A percentile compares a stretch with the other conserved stretches of the same genome.
These are phyloP conservation scores for Saccharum hybrid DNA, from an alignment of 202 grass and related monocot genomes.

Conservation along the genomic window DNA sequence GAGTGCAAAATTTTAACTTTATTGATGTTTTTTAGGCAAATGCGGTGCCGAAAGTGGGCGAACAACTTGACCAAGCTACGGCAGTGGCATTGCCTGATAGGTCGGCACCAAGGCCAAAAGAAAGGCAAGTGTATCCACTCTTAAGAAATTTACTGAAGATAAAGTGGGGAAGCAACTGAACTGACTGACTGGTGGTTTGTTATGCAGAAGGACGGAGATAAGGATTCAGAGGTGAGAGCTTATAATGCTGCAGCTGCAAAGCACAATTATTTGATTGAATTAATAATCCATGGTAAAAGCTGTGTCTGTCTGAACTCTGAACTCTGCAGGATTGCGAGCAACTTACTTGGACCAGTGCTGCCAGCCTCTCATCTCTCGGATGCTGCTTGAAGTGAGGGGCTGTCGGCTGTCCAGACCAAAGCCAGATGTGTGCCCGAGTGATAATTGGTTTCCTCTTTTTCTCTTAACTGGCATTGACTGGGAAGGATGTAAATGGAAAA, in stretches of 20 bases:
- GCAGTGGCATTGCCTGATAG: conserved; percentile 4
- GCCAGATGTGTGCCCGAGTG: conserved; percentile 10
- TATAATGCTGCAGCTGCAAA: conserved; percentile 40
- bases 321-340: conserved; percentile 41
- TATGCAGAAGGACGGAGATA: conserved; percentile 59
- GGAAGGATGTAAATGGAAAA: conserved; percentile 3
- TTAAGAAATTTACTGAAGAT: conserved; percentile 61
- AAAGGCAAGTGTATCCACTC: conserved; percentile 65
- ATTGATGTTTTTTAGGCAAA: conserved; percentile 49
- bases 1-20: conserved; percentile 14
- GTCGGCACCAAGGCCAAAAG: conserved; percentile 41
- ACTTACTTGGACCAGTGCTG: conserved; percentile 48
- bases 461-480: neutral
- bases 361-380: conserved; percentile 31
- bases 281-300: conserved; percentile 4
- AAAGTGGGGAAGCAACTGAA: conserved; percentile 40
- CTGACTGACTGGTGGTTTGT: conserved; percentile 53
- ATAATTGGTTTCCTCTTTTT: neutral
- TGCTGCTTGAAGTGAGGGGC: conserved; percentile 42
- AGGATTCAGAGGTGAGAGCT: conserved; percentile 63
- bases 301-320: neutral
- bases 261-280: conserved; percentile 29
- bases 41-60: conserved; percentile 11
- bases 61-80: conserved; percentile 32
- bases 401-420: neutral